Evolutionary conservation across 257 asterid species (phyloP), one percentile per base, ranked within the genome.

Genomic region (Penstemon eatonii): DNA sequence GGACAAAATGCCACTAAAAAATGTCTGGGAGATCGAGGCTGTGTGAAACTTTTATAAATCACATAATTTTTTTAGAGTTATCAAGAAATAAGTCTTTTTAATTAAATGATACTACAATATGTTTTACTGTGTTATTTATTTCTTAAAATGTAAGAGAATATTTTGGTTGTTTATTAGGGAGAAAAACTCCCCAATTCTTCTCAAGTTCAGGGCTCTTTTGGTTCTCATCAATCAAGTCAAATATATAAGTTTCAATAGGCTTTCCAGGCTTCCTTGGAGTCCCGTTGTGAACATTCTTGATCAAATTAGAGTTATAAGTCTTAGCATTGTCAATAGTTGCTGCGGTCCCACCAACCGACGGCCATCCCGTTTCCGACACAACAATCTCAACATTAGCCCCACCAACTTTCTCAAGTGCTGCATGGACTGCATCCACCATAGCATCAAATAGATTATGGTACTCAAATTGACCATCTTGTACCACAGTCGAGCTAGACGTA

Each of bases 351-450:
- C 83, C 87, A 2, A 46, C 78, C 2, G 85, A 80, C 36, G 90
- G 93, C 93, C 93, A 86, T 0, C 93, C 93, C 0, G 88, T 86
- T 74, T 86, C 93, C 0, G 89, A 65, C 8, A 85, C 83, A 4
- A 87, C 79, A 0, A 85, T n/a, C 1, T 58, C 73, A 0, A 81
- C 62, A 0, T 25, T 11, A 0, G 56, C 4, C 1, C 78, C 84
- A 0, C 84, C 89, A 3, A 51, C 79, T 9, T 72, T 84, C 60
- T 82, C 94, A 2, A 72, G 9, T 4, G 89, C 91, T 9, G 72
- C 74, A 25, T 85, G 74, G 12, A 73, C 44, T 1, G 82, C 56
- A 4, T 87, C 90, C 5, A 82, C 71, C 76, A 82, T 81, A 1
- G 91, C 86, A 51, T 74, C 76, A 54, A 87, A 85, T 10, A 87